A percentile compares a stretch with the other conserved stretches of the same genome.
phyloP scores from a whole-genome alignment of 148 eudicot genomes.

The Oxyria digyna region DNA sequence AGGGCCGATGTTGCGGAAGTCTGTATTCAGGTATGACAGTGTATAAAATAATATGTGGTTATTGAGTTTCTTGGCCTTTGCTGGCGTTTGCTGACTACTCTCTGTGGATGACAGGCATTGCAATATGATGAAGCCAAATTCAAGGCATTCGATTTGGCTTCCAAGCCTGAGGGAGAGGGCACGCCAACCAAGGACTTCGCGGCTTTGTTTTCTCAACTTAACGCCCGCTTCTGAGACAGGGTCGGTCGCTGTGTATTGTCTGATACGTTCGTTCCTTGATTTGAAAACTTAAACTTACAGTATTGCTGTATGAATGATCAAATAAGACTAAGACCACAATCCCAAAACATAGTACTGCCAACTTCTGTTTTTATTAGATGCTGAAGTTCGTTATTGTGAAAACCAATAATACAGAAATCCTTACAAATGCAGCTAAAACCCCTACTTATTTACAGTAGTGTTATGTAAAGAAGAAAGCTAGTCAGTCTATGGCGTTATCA shows the following conservation, averaged over 20 bases:
- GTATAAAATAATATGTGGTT: background rate
- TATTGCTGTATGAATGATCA: background rate
- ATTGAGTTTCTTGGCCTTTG: constrained; percentile 18
- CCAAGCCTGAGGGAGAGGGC: constrained; percentile 76
- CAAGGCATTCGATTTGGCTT: constrained; percentile 76
- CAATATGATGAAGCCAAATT: constrained; percentile 71
- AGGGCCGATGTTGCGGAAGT: constrained; percentile 98
- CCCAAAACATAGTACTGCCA: too few relatives aligned
- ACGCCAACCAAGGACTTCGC: constrained; percentile 67
- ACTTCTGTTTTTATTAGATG: too few relatives aligned
- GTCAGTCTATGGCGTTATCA: background rate
- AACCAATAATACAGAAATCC: background rate
- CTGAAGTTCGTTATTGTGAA: too few relatives aligned
- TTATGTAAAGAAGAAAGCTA: background rate
- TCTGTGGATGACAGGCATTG: constrained; percentile 41
- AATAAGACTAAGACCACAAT: background rate
- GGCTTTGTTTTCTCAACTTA: constrained; percentile 48
- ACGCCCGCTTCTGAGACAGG: constrained; percentile 36
- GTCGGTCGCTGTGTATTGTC: background rate
- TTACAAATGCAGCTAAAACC: background rate
- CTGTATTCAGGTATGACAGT: constrained; percentile 54
- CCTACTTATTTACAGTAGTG: background rate
- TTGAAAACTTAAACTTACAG: background rate
- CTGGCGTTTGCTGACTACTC: too few relatives aligned
- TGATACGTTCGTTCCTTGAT: background rate